phyloP scores from a whole-genome alignment of 257 asterid genomes.

The Leonotis leonurus region DNA sequence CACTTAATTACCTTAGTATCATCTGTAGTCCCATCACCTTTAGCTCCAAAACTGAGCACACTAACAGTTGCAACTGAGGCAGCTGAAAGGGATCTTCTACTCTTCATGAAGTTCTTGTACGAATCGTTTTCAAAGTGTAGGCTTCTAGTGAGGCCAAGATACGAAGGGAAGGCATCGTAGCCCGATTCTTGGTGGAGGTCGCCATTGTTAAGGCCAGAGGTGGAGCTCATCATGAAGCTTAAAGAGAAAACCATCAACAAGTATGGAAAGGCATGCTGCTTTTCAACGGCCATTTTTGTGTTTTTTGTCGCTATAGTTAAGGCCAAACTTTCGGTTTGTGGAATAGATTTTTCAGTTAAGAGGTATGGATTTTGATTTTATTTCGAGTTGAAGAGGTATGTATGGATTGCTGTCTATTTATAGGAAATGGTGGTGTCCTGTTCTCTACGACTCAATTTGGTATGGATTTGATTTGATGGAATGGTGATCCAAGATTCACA shows the following conservation, averaged over 20 bases:
- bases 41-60: conserved; percentile 50
- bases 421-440: conserved; percentile 12
- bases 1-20: conserved; percentile 36
- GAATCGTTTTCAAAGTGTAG: conserved; percentile 13
- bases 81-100: conserved; percentile 1
- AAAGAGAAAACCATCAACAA: conserved; percentile 7
- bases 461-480: conserved; percentile 36
- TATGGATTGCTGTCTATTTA: conserved; percentile 29
- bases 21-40: conserved; percentile 52
- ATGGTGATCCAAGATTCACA: conserved; percentile 33
- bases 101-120: conserved; percentile 2
- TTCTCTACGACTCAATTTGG: conserved; percentile 38
- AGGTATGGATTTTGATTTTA: conserved; percentile 5
- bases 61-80: conserved; percentile 22
- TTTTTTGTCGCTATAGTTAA: not conserved
- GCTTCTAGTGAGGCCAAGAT: not conserved
- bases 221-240: conserved; percentile 11
- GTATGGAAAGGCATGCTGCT: conserved; percentile 13
- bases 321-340: not conserved
- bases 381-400: not conserved
- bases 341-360: conserved; percentile 10
- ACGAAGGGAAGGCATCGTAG: conserved; percentile 37
- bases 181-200: conserved; percentile 32
- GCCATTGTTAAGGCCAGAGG: conserved; percentile 7
- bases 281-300: conserved; percentile 22